phyloP scores from a whole-genome alignment of 2,329 filamentous ascomycete genomes.

The Ophiosphaerella narmari region DNA sequence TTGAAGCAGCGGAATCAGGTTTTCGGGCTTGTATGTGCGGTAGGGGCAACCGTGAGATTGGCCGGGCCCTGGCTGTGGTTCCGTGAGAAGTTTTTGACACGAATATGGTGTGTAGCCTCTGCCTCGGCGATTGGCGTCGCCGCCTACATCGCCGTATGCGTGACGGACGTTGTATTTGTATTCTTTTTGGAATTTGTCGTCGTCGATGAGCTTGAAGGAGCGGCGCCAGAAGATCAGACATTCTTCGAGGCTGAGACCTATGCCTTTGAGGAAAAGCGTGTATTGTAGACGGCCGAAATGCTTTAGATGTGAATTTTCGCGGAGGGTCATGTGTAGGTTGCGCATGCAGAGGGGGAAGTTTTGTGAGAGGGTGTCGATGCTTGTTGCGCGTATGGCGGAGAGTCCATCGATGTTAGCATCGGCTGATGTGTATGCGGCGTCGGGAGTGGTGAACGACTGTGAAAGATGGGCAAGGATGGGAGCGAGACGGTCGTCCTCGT shows the following conservation, averaged over 20 bases:
- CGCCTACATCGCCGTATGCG: slow-evolving; percentile 90
- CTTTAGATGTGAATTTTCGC: slow-evolving; percentile 88
- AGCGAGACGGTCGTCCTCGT: slow-evolving; percentile 90
- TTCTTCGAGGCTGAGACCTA: slow-evolving; percentile 90
- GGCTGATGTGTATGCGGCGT: slow-evolving; percentile 75
- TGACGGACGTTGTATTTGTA: slow-evolving; percentile 98
- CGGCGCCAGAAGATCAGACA: slow-evolving; percentile 89
- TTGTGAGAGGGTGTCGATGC: slow-evolving; percentile 74
- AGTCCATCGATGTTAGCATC: slow-evolving; percentile 77
- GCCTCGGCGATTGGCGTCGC: slow-evolving; percentile 83
- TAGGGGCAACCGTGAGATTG: slow-evolving; percentile 97
- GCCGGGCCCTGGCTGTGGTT: slow-evolving; percentile 82
- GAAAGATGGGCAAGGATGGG: slow-evolving; percentile 82
- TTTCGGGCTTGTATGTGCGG: slow-evolving; percentile 87
- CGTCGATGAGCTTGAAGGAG: slow-evolving; percentile 82
- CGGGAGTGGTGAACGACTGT: slow-evolving; percentile 92
- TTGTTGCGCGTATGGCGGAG: slow-evolving; percentile 61
- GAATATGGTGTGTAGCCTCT: slow-evolving; percentile 89
- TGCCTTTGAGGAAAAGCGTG: slow-evolving; percentile 93
- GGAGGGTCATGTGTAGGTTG: slow-evolving; percentile 81
- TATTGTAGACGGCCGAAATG: slow-evolving; percentile 94
- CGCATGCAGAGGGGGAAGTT: slow-evolving; percentile 95
- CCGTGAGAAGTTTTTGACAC: slow-evolving; percentile 92
- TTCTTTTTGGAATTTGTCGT: slow-evolving; percentile 96
- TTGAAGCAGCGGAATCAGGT: slow-evolving; percentile 76